Percentiles rank a stretch among this genome's conserved stretches.
These are phyloP conservation scores for Stenogyne calaminthoides DNA, from an alignment of 305 asterid species.

Conservation along the genomic window DNA sequence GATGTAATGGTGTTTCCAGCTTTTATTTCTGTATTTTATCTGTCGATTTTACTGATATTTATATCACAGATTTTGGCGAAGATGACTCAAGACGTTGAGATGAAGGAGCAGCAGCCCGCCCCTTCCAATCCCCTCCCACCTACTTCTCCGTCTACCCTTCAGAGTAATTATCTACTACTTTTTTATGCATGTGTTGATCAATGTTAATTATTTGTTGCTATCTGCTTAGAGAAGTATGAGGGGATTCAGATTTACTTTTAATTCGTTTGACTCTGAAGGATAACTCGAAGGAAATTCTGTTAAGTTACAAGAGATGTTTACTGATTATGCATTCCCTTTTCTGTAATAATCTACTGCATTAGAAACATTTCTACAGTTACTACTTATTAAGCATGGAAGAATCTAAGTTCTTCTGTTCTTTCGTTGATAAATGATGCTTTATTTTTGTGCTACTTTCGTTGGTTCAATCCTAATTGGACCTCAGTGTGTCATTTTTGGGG, in stretches of 20 bases:
- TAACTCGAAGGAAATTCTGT: background rate
- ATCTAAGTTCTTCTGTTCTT: too few relatives aligned
- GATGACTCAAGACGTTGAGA: slow-evolving; percentile 89
- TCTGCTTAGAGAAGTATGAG: background rate
- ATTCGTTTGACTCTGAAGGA: background rate
- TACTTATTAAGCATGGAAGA: background rate
- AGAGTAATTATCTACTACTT: slow-evolving; percentile 49
- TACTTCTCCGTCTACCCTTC: slow-evolving; percentile 54
- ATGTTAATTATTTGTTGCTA: background rate
- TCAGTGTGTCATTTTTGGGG: background rate
- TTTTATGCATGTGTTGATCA: background rate
- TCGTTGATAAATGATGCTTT: background rate
- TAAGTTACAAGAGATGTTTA: background rate
- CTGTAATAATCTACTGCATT: background rate
- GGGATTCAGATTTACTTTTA: slow-evolving; percentile 2
- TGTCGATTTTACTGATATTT: slow-evolving; percentile 31
- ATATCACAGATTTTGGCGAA: slow-evolving; percentile 45
- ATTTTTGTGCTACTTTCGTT: background rate
- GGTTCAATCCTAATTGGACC: background rate
- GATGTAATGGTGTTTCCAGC: slow-evolving; percentile 26
- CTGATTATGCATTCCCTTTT: background rate
- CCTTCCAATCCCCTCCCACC: slow-evolving; percentile 49
- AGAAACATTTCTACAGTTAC: background rate
- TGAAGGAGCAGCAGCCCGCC: slow-evolving; percentile 70
- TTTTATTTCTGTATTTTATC: slow-evolving; percentile 31